phyloP scores from a whole-genome alignment of 2,329 filamentous ascomycete genomes.

The Trichoderma cornu-damae region DNA sequence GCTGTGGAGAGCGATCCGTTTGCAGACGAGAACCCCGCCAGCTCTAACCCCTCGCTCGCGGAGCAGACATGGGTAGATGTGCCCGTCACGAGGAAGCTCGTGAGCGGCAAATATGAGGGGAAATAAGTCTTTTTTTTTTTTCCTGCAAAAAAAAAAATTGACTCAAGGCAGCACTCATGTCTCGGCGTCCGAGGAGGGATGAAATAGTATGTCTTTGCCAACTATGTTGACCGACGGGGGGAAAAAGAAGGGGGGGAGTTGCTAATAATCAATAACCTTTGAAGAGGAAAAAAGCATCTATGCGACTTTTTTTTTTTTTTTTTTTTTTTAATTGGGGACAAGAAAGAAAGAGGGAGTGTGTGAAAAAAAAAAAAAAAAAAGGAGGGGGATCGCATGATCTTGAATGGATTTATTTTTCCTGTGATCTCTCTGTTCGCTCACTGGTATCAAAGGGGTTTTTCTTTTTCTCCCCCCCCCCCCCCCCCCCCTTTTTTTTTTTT shows the following conservation, averaged over 20 bases:
- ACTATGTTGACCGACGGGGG: neutral
- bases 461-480: no score
- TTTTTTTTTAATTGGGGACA: neutral
- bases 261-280: neutral
- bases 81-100: constrained; percentile 59
- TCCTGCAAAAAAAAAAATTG: no score
- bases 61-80: constrained; percentile 60
- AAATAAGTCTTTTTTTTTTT: no score
- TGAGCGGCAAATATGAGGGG: constrained; percentile 71
- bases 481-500: neutral
- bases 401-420: constrained; percentile 5
- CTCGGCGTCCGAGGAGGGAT: neutral
- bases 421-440: constrained; percentile 2
- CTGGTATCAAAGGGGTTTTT: constrained; percentile 1
- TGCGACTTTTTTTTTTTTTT: neutral
- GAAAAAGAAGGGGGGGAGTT: no score
- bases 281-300: neutral
- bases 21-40: constrained; percentile 44
- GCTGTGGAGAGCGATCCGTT: constrained; percentile 60
- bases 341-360: no score
- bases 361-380: no score
- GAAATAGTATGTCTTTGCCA: constrained; percentile 1
- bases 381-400: neutral
- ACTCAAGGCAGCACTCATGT: neutral
- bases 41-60: constrained; percentile 20